Evolutionary conservation across 768 basidiomycete species (phyloP), one percentile per base, ranked within the genome.

Genomic region (Suillus luteus): DNA sequence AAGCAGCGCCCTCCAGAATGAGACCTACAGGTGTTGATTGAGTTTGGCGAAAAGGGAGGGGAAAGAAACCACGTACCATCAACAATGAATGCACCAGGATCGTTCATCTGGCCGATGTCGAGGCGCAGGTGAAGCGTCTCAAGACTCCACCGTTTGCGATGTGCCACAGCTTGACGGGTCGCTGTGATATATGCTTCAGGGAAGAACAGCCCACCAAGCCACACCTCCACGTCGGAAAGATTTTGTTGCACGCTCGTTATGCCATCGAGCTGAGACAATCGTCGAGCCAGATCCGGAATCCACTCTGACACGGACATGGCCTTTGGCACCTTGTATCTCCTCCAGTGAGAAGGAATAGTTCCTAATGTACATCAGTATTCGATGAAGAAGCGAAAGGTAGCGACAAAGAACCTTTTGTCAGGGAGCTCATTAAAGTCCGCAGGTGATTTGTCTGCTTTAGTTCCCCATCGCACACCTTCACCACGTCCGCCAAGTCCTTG

Each of bases 151-250:
- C 88, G 87, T 78, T 91, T 94, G 62, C 88, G 83, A 73, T 98
- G 96, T 2, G 96, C 97, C 5, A 95, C 92, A n/a, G 93, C 88
- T 76, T 99, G 96, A 59, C 96, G 84, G 2, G 95, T 96, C 2
- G 96, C 96, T 1, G 96, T 98, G 70, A 99, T 85, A 73, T 95
- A 99, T 3, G 95, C 96, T 71, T 96, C 93, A 0, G 96, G 97
- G 85, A 92, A 95, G 84, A 99, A 98, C 62, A 99, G 76, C 0
- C 93, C 92, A 27, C 96, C 95, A 15, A 99, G 85, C 92, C 93
- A 94, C 52, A 97, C 91, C 75, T 93, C 87, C 55, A 91, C 79
- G 68, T 91, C 81, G 67, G 79, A 83, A 66, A 90, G 76, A 70
- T 82, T 87, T 66, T 89, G 87, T 15, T 77, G 73, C 76, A 77